Conservation (phyloP, 768 basidiomycete genomes). For the Chalciporus pseudorubinellus region DNA sequence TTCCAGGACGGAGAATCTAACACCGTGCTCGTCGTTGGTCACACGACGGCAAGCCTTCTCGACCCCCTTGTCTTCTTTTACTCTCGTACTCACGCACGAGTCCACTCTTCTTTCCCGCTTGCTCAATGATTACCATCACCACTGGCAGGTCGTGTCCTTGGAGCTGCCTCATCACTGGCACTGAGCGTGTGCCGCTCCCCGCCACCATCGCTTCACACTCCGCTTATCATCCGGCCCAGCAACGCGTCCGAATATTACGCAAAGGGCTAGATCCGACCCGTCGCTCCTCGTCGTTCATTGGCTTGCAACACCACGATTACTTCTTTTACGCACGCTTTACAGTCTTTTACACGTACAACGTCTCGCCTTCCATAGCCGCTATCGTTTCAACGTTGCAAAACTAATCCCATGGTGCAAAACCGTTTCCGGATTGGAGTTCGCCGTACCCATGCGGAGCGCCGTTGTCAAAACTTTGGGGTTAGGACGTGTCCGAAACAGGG, state of each 20-base stretch:
- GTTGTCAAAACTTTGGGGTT: too few relatives aligned
- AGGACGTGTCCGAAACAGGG: too few relatives aligned
- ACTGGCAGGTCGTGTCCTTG: background rate
- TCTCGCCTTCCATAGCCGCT: background rate
- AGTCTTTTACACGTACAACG: slow-evolving; percentile 3
- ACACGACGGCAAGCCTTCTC: background rate
- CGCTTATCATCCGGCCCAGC: slow-evolving; percentile 2
- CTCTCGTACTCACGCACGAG: background rate
- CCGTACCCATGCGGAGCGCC: too few relatives aligned
- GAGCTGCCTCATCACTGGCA: too few relatives aligned
- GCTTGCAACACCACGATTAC: background rate
- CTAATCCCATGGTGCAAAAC: too few relatives aligned
- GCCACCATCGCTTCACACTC: slow-evolving; percentile 10
- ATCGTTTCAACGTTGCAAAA: background rate
- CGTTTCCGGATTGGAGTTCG: too few relatives aligned
- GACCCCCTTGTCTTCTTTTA: background rate
- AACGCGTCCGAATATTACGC: too few relatives aligned
- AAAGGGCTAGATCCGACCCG: slow-evolving; percentile 5
- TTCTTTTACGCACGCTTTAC: background rate
- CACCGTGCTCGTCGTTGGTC: background rate
- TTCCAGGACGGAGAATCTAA: too few relatives aligned
- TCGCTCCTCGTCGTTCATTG: background rate
- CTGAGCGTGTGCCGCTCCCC: too few relatives aligned
- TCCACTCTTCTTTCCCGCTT: too few relatives aligned
- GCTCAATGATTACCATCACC: background rate